Percentiles rank a stretch among this genome's conserved stretches.
Evolutionary conservation across 192 early-diverging fungal species (phyloP).

Genomic region (Coemansia sp.): DNA sequence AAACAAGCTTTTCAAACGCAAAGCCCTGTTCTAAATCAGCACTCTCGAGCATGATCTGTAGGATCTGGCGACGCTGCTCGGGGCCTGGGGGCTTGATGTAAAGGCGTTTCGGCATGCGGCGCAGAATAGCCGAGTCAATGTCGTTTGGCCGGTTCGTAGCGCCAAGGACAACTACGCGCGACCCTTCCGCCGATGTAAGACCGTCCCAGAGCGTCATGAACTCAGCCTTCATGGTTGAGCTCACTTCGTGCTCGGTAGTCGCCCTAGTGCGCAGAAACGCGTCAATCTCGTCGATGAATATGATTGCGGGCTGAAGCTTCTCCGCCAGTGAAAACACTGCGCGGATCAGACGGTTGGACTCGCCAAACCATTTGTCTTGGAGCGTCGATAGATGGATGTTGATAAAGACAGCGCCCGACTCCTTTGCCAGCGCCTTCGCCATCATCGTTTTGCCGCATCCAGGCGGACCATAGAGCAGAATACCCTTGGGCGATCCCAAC

Average conservation of each 20-base stretch:
- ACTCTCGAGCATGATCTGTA: slow-evolving; percentile 75
- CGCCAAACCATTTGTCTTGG: slow-evolving; percentile 98
- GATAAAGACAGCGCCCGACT: slow-evolving; percentile 97
- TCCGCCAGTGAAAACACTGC: slow-evolving; percentile 92
- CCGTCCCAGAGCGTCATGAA: slow-evolving; percentile 99
- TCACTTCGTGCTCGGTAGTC: slow-evolving; percentile 94
- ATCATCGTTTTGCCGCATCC: slow-evolving; percentile 99
- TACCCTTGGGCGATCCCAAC: slow-evolving; percentile 91
- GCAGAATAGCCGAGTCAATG: slow-evolving; percentile 94
- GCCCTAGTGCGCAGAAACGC: slow-evolving; percentile 90
- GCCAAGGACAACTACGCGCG: slow-evolving; percentile 76
- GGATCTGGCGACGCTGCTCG: slow-evolving; percentile 82
- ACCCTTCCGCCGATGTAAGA: slow-evolving; percentile 60
- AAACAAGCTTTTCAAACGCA: slow-evolving; percentile 67
- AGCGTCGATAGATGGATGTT: slow-evolving; percentile 96
- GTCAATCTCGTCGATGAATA: slow-evolving; percentile 99
- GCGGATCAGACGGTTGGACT: slow-evolving; percentile 91
- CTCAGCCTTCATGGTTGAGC: slow-evolving; percentile 99
- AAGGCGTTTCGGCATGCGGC: slow-evolving; percentile 98
- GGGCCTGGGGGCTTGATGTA: slow-evolving; percentile 81
- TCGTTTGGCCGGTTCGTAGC: slow-evolving; percentile 98
- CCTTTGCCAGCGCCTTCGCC: slow-evolving; percentile 96
- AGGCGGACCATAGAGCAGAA: slow-evolving; percentile 93
- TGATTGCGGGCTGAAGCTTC: slow-evolving; percentile 94
- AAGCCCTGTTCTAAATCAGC: slow-evolving; percentile 72